Base-by-base conservation (phyloP, 2,329 filamentous ascomycete genomes). In the Calonectria ilicicola region DNA sequence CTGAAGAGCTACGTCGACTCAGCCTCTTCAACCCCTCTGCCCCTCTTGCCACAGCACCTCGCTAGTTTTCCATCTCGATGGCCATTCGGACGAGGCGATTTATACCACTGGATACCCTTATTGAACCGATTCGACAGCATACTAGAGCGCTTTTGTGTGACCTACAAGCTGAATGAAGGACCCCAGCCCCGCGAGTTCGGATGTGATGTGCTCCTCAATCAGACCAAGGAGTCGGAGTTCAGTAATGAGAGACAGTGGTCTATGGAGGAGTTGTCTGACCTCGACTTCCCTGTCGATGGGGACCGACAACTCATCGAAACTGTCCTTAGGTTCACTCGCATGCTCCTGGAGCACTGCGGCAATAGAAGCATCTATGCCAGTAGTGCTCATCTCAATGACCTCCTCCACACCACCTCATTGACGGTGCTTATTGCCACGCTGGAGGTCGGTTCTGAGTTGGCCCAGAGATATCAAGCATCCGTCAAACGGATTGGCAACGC, bases 51-150 rank as follows among this genome's bases (percentile, higher is more conserved):
- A 77, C 87, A 91, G 79, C 91, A 93, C 77, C 93, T 99, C 76
- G 89, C 89, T 79, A 91, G 90, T 69, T 98, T 98, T 82, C 95
- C 96, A 71, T 92, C 93, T 76, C 89, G 93, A 89, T 99, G 97
- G 97, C 95, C 96, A 2, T 98, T 98, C 81, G 96, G 96, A 46
- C 92, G 96, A 83, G 97, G 97, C 73, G 97, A 99, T 83, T 88
- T 98, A 35, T 98, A 98, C 83, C 96, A 99, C 87, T 99, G 97
- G 97, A 98, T 99, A 77, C 93, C 94, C 32, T 90, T 98, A 27
- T 86, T 99, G 72, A 98, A 99, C 84, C 93, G 95, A 70, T 98
- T 99, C 84, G 97, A 99, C 84, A 91, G 91, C 80, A 92, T 98
- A 75, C 87, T 99, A 47, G 95, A 98, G 79, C 88, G 91, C 46